Conservation (phyloP, 1,284 basidiomycete species). For the Puccinia triticina region DNA sequence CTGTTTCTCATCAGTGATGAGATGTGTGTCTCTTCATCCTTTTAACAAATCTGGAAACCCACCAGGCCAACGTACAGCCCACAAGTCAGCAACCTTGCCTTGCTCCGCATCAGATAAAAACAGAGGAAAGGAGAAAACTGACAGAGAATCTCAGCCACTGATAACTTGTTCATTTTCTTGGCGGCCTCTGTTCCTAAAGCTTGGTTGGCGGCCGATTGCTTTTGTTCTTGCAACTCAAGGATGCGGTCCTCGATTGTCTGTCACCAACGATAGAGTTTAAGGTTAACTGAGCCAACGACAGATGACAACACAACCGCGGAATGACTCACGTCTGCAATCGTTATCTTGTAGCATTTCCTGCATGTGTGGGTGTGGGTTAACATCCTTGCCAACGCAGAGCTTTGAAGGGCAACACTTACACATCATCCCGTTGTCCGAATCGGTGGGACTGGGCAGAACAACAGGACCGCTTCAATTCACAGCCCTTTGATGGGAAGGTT, state of each 20-base stretch:
- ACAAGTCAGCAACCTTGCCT: too few species aligned
- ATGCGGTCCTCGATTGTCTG: constrained; percentile 49
- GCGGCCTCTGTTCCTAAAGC: constrained; percentile 43
- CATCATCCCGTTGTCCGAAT: constrained; percentile 48
- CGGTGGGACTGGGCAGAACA: constrained; percentile 34
- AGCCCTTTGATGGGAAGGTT: not conserved
- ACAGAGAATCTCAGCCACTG: constrained; percentile 44
- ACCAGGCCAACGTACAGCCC: too few species aligned
- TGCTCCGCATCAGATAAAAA: not conserved
- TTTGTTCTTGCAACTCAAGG: constrained; percentile 43
- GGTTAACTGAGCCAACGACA: too few species aligned
- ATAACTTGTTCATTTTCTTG: constrained; percentile 49
- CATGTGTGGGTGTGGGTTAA: not conserved
- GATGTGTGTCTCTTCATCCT: too few species aligned
- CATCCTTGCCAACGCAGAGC: not conserved
- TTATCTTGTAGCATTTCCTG: constrained; percentile 47
- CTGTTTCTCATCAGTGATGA: too few species aligned
- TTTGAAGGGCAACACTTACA: constrained; percentile 13
- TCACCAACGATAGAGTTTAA: too few species aligned
- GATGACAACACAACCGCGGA: not conserved
- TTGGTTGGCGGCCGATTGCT: constrained; percentile 43
- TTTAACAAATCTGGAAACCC: too few species aligned
- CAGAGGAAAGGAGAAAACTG: not conserved
- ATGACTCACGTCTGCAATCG: constrained; percentile 35
- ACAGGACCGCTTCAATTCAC: not conserved